These are phyloP conservation scores for Lunasporangiospora selenospora DNA, from an alignment of 192 early-diverging fungal species.

Conservation along the genomic window DNA sequence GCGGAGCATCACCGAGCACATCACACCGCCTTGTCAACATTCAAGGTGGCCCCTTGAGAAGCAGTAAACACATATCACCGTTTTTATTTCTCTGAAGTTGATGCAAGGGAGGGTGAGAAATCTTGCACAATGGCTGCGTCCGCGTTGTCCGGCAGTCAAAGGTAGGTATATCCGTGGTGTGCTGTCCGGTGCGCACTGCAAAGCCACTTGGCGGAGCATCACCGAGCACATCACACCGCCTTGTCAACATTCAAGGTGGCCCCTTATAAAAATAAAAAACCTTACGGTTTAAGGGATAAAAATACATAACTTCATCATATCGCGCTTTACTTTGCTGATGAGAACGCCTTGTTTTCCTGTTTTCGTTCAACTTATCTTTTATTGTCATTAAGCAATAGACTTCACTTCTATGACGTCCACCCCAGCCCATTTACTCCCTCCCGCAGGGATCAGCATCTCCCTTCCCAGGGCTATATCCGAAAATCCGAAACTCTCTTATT, in stretches of 20 bases:
- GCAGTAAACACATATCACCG: too few species aligned
- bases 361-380: too few species aligned
- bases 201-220: background rate
- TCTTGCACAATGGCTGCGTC: conserved; percentile 2
- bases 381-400: too few species aligned
- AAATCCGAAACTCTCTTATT: too few species aligned
- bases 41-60: background rate
- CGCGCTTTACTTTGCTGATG: too few species aligned
- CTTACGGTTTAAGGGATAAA: too few species aligned
- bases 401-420: too few species aligned
- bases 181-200: background rate
- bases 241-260: background rate
- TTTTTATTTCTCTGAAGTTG: background rate
- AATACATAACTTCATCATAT: too few species aligned
- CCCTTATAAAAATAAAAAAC: background rate
- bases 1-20: background rate
- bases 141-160: background rate
- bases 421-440: too few species aligned
- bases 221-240: background rate
- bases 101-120: background rate
- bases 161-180: background rate
- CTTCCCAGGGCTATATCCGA: too few species aligned
- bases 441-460: too few species aligned
- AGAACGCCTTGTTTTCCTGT: too few species aligned
- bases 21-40: background rate